These are phyloP conservation scores for Backusella liffmaniae DNA, from an alignment of 192 early-diverging fungal species.

Conservation along the genomic window DNA sequence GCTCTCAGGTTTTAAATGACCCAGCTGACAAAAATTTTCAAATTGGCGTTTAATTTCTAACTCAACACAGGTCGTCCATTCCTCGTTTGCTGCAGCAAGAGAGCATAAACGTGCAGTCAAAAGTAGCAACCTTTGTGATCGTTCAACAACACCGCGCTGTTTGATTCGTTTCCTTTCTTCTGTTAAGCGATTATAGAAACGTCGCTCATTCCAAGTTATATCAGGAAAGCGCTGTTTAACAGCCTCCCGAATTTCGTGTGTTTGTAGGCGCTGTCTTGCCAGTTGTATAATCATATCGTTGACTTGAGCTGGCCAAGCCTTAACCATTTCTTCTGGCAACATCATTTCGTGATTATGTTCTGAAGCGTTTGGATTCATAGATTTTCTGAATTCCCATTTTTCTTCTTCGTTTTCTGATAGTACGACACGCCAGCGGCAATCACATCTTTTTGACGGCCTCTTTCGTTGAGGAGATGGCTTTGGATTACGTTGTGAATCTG, in stretches of 20 bases:
- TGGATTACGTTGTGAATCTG: conserved; percentile 52
- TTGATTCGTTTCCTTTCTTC: conserved; percentile 56
- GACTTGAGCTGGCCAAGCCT: conserved; percentile 51
- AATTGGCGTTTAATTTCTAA: conserved; percentile 22
- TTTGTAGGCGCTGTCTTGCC: conserved; percentile 47
- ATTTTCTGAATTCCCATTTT: conserved; percentile 58
- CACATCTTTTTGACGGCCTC: conserved; percentile 53
- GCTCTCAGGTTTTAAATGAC: conserved; percentile 19
- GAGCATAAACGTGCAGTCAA: conserved; percentile 49
- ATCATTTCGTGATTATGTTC: conserved; percentile 58
- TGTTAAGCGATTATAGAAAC: conserved; percentile 58
- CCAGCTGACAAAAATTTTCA: conserved; percentile 26
- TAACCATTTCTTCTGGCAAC: conserved; percentile 54
- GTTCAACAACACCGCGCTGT: conserved; percentile 47
- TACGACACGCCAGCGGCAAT: conserved; percentile 60
- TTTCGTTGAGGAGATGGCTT: conserved; percentile 55
- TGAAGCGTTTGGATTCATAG: conserved; percentile 49
- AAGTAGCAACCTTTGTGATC: conserved; percentile 42
- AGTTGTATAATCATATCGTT: conserved; percentile 51
- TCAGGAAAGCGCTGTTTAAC: conserved; percentile 56
- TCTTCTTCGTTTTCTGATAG: conserved; percentile 52
- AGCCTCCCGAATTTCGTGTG: conserved; percentile 38
- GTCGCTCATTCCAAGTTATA: conserved; percentile 57
- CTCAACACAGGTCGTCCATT: conserved; percentile 31
- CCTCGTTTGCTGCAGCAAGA: conserved; percentile 33